Conservation (phyloP, 805 yeast genomes). For the Torulaspora microellipsoides region DNA sequence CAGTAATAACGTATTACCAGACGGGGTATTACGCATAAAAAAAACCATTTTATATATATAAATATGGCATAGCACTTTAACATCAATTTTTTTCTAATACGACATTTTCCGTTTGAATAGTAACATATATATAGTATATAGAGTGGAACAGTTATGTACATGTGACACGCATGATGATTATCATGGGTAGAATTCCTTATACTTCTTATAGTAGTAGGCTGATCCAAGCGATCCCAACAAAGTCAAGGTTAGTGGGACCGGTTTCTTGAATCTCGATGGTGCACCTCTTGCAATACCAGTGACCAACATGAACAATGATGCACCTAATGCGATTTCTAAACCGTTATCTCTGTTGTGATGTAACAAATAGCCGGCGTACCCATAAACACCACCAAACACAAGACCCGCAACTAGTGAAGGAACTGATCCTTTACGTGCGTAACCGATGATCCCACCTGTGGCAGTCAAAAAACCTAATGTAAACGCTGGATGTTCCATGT, state of each 20-base stretch:
- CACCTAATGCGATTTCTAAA: constrained; percentile 70
- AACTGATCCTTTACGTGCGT: constrained; percentile 59
- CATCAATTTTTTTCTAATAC: not conserved
- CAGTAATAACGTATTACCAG: not conserved
- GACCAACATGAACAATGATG: constrained; percentile 58
- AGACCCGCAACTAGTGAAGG: constrained; percentile 81
- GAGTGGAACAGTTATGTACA: no score
- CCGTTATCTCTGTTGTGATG: constrained; percentile 74
- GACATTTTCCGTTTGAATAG: not conserved
- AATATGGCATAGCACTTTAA: not conserved
- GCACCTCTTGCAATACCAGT: constrained; percentile 73
- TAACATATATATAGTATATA: not conserved
- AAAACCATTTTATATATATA: not conserved
- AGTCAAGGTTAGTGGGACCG: constrained; percentile 66
- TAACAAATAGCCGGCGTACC: constrained; percentile 71
- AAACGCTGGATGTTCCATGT: constrained; percentile 71
- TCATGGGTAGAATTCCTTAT: constrained; percentile 57
- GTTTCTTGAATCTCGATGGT: constrained; percentile 56
- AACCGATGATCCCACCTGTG: constrained; percentile 70
- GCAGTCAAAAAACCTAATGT: constrained; percentile 66
- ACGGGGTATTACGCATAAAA: not conserved
- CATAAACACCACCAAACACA: constrained; percentile 53
- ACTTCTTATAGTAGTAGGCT: constrained; percentile 68
- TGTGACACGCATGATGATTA: no score
- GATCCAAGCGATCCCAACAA: constrained; percentile 60